Evolutionary conservation across 2,329 filamentous ascomycete species (phyloP), one percentile per base, ranked within the genome.

Genomic region (Botrytis porri): DNA sequence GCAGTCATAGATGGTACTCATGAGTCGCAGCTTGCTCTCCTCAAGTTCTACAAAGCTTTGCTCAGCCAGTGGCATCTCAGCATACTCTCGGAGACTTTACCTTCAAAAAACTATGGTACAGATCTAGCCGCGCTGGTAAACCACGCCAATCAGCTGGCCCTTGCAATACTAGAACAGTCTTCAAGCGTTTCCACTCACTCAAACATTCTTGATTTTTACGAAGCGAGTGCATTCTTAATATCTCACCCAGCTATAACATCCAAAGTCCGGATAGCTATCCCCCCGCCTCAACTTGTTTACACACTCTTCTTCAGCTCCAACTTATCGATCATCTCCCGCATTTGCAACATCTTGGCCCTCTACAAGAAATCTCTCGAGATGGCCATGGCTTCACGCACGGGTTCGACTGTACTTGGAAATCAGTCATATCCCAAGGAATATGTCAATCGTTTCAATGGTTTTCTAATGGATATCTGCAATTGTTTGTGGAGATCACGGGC

Each of bases 381-480:
- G 39, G 89, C 90, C 73, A 88, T 88, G 83, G 77, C 83, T 83
- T 35, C 82, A 71, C 80, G 85, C 74, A 60, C 48, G 14, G 18
- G 43, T 29, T 57, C 66, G 12, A 54, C 41, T 25, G 20, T 16
- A 77, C 75, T 63, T 81, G 37, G 75, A 81, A 74, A 67, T 66
- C 75, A 76, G 29, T 81, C 83, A 18, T 91, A 90, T 75, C 85
- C 89, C 41, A 85, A 87, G 60, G 82, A 85, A 45, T 88, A 91
- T 72, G 88, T 94, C 59, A 88, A 89, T 75, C 83, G 87, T 37
- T 95, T 96, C 83, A 97, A 97, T 80, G 91, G 91, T 35, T 94
- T 92, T 80, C 86, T 97, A 45, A 95, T 96, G 89, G 94, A 97
- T 80, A 87, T 94, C 45, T 95, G 93, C 84, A 97, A 97, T 80